These are phyloP conservation scores for Scutellaria galericulata DNA, from an alignment of 257 asterid genomes.

Conservation along the genomic window DNA sequence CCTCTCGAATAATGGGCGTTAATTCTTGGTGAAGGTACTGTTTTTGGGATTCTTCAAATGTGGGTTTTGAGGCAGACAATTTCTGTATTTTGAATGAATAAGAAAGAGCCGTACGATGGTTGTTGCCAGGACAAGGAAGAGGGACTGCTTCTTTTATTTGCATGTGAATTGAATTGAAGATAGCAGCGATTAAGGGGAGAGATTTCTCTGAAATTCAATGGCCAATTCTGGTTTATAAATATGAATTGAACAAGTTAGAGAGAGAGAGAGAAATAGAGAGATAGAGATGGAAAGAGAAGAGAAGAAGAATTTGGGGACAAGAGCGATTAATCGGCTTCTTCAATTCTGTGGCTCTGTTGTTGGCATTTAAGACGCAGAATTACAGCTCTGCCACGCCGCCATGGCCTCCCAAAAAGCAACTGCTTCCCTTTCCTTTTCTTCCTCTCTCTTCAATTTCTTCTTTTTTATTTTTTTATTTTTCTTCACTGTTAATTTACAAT, in stretches of 20 bases:
- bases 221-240: neutral
- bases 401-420: conserved; percentile 63
- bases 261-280: conserved; percentile 34
- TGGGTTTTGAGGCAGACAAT: conserved; percentile 46
- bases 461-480: neutral
- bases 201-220: conserved; percentile 12
- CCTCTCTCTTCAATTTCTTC: neutral
- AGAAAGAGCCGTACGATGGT: conserved; percentile 22
- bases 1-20: neutral
- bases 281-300: neutral
- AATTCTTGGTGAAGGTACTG: conserved; percentile 38
- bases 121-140: conserved; percentile 18
- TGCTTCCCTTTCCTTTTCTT: conserved; percentile 26
- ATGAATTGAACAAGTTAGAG: conserved; percentile 26
- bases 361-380: conserved; percentile 70
- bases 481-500: neutral
- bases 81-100: conserved; percentile 41
- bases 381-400: conserved; percentile 99
- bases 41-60: conserved; percentile 42
- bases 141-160: conserved; percentile 3
- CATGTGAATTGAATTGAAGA: conserved; percentile 30
- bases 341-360: conserved; percentile 57
- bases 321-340: conserved; percentile 41
- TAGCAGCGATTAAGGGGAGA: too few relatives aligned
- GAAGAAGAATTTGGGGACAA: conserved; percentile 40